Evolutionary conservation across 1,139 yeast species (phyloP), one percentile per base, ranked within the genome.

Genomic region (Saccharomyces hybrid): DNA sequence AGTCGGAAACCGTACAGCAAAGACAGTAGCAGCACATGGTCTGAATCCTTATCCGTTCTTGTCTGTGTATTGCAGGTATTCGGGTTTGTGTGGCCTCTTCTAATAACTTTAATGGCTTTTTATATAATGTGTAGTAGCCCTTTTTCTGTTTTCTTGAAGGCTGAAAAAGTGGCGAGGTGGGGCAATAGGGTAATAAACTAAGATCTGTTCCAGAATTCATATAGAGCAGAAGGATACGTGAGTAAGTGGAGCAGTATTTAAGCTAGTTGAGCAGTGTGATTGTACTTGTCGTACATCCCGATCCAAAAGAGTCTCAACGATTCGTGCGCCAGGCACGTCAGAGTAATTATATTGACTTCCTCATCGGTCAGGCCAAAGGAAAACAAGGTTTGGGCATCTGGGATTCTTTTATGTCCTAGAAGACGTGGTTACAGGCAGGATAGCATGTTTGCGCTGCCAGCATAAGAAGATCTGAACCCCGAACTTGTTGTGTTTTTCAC

Each of bases 391-490:
- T 83, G 74, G 7, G 84, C 78, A 60, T 83, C 79, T 52, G 72
- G 69, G 56, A 85, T 76, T 69, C 95, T 78, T 47, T 76, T 78
- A 25, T 70, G 70, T 61, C 84, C 84, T 82, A 4, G 84, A 76
- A 27, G 88, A 80, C 2, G 95, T 86, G 25, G 95, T 87, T 34
- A 88, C 74, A 8, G 95, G 91, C 50, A 87, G 67, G 28, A 86
- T 76, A 6, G 83, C 85, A 53, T 73, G 77, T 62, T 84, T 84
- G 51, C 80, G 72, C 6, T 82, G 81, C 85, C 90, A 88, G 64
- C 88, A 76, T 57, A 88, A 74, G 55, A 87, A 71, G 49, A 88
- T 72, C 66, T 85, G 88, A 23, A 84, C 80, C 28, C 76, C 74
- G n/a, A 88, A 74, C 62, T 78, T 83, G 38, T 64, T 64, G 64